Evolutionary conservation across 2,329 filamentous ascomycete species (phyloP), one percentile per base, ranked within the genome.

Genomic region (Epichloe hybrida): DNA sequence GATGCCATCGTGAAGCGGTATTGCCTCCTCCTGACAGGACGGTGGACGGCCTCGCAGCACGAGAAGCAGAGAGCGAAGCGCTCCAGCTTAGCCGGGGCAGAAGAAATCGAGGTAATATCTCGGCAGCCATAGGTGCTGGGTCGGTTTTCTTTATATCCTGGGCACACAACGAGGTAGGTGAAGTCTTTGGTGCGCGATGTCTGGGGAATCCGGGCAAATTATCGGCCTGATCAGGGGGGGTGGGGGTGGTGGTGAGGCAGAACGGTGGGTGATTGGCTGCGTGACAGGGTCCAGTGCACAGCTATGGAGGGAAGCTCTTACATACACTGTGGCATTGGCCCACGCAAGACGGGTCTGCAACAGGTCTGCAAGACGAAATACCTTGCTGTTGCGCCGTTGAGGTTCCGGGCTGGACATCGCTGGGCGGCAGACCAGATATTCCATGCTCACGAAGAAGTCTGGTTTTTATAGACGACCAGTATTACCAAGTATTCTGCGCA

Each of bases 41-140:
- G 44, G 54, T 52, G 15, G 58, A 27, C 23, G 23, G 58, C 41
- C 51, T 56, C 17, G 57, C 54, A 27, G 49, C 55, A 27, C 52
- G 58, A 49, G 57, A 62, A 43, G 55, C 58, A 50, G 58, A 58
- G 47, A 50, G 57, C 52, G 55, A 64, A 57, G 62, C 60, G 55
- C 51, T 58, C 76, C 76, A 80, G 66, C 77, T 80, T 20, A 80
- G 65, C 21, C 72, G 70, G 3, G 77, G 77, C 15, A 79, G 72
- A 12, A 80, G 66, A 54, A 79, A 80, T 34, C 70, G 68, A 17
- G 77, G 76, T 9, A 79, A 59, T 38, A 69, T 63, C 52, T 73
- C 71, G 2, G 64, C 60, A 9, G 68, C 61, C 50, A 57, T 53
- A 48, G 13, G 57, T 46, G 40, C 54, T 57, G 8, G 61, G 55